Evolutionary conservation across 306 rosid genomes (phyloP), one percentile per base, ranked within the genome.

Genomic region (Hippophae rhamnoides): DNA sequence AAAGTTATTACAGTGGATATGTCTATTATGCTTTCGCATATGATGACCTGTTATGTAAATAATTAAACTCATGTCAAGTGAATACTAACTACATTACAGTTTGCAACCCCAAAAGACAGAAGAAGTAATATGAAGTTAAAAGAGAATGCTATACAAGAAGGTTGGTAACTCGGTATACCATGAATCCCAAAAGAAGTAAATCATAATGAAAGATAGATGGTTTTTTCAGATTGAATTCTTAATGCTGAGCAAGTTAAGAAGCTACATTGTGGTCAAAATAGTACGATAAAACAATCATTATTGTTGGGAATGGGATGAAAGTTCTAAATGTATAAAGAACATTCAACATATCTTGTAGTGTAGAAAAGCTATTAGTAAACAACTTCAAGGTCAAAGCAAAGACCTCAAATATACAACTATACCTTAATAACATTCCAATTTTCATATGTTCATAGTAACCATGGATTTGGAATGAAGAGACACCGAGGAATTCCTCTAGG

Each of bases 221-320:
- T 64, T 86, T 86, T 72, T 84, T 75, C 69, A 86, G 72, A 71
- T 84, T 86, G 80, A 86, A 86, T 56, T 86, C 90, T 66, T 81
- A 77, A 71, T 84, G 95, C 70, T 86, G 95, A 69, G 95, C 87
- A 12, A 86, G 95, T 76, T 86, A 88, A 69, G 90, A 81, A 60
- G 95, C 90, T 57, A 86, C 84, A 73, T 90, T 86, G 64, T 86
- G 95, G 73, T 86, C 95, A 74, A 86, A 86, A 77, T 86, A 86
- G 77, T 83, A 83, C 41, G 84, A 84, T 60, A 81, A 90, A 0
- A 88, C 88, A 71, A 86, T 86, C 95, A 86, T 81, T 61, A 90
- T 84, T 10, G 90, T 90, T 18, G 23, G 23, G 23, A 18, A 18
- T 1, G 95, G 95, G 68, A 86, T 73, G 65, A 81, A 81, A 41